These are phyloP conservation scores for Casaregolazyma suthepensis DNA, from an alignment of 1,139 yeast species.

Conservation along the genomic window DNA sequence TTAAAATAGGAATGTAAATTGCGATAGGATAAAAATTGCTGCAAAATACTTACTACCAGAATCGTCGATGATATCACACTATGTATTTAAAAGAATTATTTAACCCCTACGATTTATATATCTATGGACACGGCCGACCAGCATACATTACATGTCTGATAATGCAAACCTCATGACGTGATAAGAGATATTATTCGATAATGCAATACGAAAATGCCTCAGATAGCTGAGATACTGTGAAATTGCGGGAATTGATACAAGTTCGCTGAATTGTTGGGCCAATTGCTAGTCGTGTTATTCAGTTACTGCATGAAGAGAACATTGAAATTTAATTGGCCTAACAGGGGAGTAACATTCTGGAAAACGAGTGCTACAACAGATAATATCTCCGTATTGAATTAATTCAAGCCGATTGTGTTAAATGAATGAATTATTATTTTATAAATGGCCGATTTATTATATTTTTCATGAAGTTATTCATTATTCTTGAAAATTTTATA, in stretches of 20 bases:
- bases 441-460: too few species aligned
- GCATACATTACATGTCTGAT: background rate
- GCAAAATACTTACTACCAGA: background rate
- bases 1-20: background rate
- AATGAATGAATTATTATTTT: too few species aligned
- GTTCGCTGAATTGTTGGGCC: background rate
- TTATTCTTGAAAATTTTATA: too few species aligned
- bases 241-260: background rate
- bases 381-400: background rate
- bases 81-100: too few species aligned
- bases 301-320: too few species aligned
- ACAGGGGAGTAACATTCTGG: background rate
- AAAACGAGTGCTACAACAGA: too few species aligned
- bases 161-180: background rate
- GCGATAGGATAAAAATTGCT: background rate
- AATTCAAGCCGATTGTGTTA: too few species aligned
- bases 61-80: background rate
- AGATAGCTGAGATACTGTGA: background rate
- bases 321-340: background rate
- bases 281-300: background rate
- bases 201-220: background rate
- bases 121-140: too few species aligned
- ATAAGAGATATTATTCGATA: background rate
- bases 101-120: too few species aligned
- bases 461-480: too few species aligned